phyloP scores from a whole-genome alignment of 2,329 filamentous ascomycete genomes.

The Penicillium sp. region DNA sequence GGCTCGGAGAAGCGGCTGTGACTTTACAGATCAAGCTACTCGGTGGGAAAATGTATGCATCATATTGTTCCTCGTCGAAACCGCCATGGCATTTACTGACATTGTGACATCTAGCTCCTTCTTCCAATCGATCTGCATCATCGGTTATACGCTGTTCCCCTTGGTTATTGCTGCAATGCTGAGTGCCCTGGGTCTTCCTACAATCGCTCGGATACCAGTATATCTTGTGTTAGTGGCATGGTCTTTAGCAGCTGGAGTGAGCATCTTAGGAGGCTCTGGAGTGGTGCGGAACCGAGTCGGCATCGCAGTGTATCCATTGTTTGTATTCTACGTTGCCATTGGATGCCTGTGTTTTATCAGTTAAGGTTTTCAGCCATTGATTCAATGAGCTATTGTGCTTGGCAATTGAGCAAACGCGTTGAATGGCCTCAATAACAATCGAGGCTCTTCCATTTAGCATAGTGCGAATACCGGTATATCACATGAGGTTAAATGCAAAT shows the following conservation, averaged over 20 bases:
- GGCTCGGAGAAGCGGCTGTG: slow-evolving; percentile 93
- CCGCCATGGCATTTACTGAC: slow-evolving; percentile 18
- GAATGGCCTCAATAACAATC: slow-evolving; percentile 1
- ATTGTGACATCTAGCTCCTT: slow-evolving; percentile 65
- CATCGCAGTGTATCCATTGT: slow-evolving; percentile 88
- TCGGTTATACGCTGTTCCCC: slow-evolving; percentile 96
- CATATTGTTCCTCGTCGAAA: neutral
- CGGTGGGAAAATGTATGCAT: slow-evolving; percentile 89
- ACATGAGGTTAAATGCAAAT: neutral
- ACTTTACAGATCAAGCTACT: slow-evolving; percentile 97
- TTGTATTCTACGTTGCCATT: slow-evolving; percentile 90
- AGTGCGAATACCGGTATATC: slow-evolving; percentile 8
- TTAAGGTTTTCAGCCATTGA: slow-evolving; percentile 44
- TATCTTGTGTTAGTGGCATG: slow-evolving; percentile 85
- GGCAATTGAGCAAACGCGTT: neutral
- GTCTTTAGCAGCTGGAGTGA: slow-evolving; percentile 92
- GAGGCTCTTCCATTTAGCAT: slow-evolving; percentile 2
- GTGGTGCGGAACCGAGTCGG: slow-evolving; percentile 92
- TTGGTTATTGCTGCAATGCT: slow-evolving; percentile 88
- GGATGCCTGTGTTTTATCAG: slow-evolving; percentile 97
- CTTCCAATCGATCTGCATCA: slow-evolving; percentile 95
- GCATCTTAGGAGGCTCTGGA: slow-evolving; percentile 90
- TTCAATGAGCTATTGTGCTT: slow-evolving; percentile 3
- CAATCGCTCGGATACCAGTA: slow-evolving; percentile 80
- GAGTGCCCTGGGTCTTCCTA: slow-evolving; percentile 74